Percentiles rank a stretch among this genome's conserved stretches.
Conservation (phyloP, 805 yeast genomes). For the Maudiozyma pseudohumilis region DNA sequence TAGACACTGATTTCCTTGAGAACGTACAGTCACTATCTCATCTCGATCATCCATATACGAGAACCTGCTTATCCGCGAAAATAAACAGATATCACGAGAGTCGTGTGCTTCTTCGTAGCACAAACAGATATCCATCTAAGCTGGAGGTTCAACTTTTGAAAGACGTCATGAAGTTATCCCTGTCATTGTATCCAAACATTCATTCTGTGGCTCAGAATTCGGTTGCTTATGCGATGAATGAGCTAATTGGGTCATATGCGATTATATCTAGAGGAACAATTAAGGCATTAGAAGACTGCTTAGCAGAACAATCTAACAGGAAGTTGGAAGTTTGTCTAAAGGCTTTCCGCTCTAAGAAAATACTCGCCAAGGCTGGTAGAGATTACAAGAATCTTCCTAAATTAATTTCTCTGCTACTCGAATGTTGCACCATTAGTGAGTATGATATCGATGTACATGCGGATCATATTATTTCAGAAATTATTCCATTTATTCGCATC, state of each 20-base stretch:
- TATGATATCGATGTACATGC: conserved; percentile 46
- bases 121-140: conserved; percentile 59
- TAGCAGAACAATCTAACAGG: conserved; percentile 41
- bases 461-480: conserved; percentile 37
- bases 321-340: conserved; percentile 55
- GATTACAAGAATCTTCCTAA: conserved; percentile 45
- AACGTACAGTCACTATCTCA: conserved; percentile 56
- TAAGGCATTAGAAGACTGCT: conserved; percentile 38
- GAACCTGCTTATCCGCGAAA: conserved; percentile 67
- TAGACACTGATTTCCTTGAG: conserved; percentile 47
- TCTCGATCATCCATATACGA: conserved; percentile 59
- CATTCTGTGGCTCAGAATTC: conserved; percentile 60
- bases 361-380: conserved; percentile 47
- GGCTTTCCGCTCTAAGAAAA: conserved; percentile 45
- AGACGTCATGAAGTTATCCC: conserved; percentile 54
- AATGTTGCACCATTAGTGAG: conserved; percentile 49
- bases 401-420: conserved; percentile 40
- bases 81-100: conserved; percentile 65
- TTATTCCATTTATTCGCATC: conserved; percentile 35
- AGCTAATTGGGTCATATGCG: conserved; percentile 56
- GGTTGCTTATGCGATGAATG: conserved; percentile 57
- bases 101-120: conserved; percentile 60
- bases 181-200: conserved; percentile 64
- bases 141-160: conserved; percentile 52
- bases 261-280: conserved; percentile 37